A percentile compares a stretch with the other conserved stretches of the same genome.
phyloP scores from a whole-genome alignment of 768 basidiomycete genomes.

The Trametes sanguinea region DNA sequence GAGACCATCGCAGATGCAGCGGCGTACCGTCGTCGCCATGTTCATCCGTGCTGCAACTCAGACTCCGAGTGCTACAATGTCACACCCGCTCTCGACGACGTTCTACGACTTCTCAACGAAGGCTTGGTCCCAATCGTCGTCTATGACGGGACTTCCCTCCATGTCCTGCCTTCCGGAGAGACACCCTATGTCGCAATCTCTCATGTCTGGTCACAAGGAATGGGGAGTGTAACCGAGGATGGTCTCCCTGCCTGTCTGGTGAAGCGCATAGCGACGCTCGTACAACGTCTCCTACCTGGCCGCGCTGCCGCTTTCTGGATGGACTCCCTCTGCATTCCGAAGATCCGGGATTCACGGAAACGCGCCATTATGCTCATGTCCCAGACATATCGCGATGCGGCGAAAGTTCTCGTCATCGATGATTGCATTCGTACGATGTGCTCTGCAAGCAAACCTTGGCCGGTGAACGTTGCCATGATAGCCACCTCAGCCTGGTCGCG shows the following conservation, averaged over 20 bases:
- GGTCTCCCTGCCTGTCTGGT: neutral
- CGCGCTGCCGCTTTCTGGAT: conserved; percentile 15
- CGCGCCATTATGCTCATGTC: conserved; percentile 21
- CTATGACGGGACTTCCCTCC: neutral
- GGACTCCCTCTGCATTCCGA: conserved; percentile 18
- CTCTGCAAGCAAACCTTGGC: neutral
- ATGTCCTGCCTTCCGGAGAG: neutral
- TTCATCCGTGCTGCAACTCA: too few species aligned
- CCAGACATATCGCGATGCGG: conserved; percentile 15
- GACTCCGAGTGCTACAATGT: too few species aligned
- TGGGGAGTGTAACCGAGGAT: neutral
- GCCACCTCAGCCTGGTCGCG: conserved; percentile 10
- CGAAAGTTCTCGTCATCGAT: conserved; percentile 16
- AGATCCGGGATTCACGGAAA: conserved; percentile 2
- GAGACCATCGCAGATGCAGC: too few species aligned
- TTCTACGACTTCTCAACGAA: neutral
- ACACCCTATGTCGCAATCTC: conserved; percentile 1
- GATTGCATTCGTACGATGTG: conserved; percentile 10
- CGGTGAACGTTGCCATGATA: conserved; percentile 5
- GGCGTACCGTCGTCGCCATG: too few species aligned
- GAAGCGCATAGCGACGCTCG: neutral
- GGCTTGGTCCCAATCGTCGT: neutral
- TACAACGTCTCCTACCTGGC: neutral
- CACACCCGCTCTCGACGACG: too few species aligned
- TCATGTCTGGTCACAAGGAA: neutral